Evolutionary conservation across 2,329 filamentous ascomycete species (phyloP).

Genomic region (Elsinoe fawcettii): DNA sequence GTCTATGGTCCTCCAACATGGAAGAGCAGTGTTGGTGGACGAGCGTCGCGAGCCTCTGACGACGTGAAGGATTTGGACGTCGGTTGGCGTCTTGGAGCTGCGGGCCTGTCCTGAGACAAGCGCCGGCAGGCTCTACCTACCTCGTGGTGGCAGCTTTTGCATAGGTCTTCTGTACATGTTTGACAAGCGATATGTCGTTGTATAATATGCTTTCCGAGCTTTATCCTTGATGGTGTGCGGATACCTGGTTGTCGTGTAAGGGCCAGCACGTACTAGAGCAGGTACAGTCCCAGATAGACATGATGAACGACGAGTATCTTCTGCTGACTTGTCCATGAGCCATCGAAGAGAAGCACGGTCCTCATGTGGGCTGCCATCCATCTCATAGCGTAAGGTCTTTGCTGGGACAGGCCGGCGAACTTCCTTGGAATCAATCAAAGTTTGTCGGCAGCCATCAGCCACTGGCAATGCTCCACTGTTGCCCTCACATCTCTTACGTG

Average conservation of each 20-base stretch:
- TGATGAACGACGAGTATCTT: background rate
- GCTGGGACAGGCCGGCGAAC: slow-evolving; percentile 8
- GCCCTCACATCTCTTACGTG: background rate
- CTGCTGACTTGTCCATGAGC: background rate
- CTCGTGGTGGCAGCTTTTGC: background rate
- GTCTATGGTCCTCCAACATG: background rate
- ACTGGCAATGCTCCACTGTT: background rate
- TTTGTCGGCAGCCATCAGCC: background rate
- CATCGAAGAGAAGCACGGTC: background rate
- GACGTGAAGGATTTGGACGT: background rate
- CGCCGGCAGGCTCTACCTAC: background rate
- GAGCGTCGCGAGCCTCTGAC: background rate
- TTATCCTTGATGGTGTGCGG: background rate
- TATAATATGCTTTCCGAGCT: background rate
- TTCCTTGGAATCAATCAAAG: background rate
- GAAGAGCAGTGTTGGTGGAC: background rate
- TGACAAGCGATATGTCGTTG: background rate
- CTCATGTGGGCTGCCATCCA: background rate
- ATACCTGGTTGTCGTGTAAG: background rate
- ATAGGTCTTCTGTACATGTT: background rate
- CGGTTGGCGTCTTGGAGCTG: background rate
- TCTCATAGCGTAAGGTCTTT: background rate
- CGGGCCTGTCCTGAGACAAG: slow-evolving; percentile 7
- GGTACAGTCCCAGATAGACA: background rate
- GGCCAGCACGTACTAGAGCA: background rate